A percentile compares a stretch with the other conserved stretches of the same genome.
Conservation (phyloP, 352 stramenopile genomes). For the Phytophthora syringae region DNA sequence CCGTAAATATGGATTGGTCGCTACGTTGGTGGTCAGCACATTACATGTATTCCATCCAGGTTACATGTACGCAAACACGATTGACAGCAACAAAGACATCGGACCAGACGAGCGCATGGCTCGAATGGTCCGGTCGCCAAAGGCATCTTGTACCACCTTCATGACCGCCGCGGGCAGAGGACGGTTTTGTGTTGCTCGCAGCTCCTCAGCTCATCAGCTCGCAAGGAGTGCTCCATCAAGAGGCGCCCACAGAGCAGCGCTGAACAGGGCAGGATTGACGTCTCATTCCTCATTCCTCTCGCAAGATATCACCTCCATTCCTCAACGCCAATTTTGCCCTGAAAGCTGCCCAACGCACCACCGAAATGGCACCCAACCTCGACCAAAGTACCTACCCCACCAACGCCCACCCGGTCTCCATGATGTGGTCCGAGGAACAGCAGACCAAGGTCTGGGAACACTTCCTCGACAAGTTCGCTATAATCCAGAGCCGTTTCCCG, state of each 20-base stretch:
- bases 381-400: constrained; percentile 14
- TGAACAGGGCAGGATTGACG: too few species aligned
- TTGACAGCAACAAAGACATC: background rate
- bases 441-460: constrained; percentile 19
- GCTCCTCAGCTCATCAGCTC: too few species aligned
- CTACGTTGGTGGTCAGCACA: too few species aligned
- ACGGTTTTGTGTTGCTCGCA: too few species aligned
- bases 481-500: constrained; percentile 23
- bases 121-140: background rate
- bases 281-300: too few species aligned
- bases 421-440: constrained; percentile 8
- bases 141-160: background rate
- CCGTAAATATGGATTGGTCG: background rate
- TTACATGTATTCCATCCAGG: too few species aligned
- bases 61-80: background rate
- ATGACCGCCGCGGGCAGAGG: too few species aligned
- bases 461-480: constrained; percentile 22
- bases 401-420: background rate
- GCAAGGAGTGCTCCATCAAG: too few species aligned
- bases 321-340: constrained; percentile 1
- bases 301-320: constrained; percentile 1
- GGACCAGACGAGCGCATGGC: background rate
- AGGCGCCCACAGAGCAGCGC: too few species aligned
- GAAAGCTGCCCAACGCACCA: background rate
- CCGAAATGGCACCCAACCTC: constrained; percentile 19